A percentile compares a stretch with the other conserved stretches of the same genome.
phyloP scores from a whole-genome alignment of 768 basidiomycete genomes.

The Kwoniella dendrophila region DNA sequence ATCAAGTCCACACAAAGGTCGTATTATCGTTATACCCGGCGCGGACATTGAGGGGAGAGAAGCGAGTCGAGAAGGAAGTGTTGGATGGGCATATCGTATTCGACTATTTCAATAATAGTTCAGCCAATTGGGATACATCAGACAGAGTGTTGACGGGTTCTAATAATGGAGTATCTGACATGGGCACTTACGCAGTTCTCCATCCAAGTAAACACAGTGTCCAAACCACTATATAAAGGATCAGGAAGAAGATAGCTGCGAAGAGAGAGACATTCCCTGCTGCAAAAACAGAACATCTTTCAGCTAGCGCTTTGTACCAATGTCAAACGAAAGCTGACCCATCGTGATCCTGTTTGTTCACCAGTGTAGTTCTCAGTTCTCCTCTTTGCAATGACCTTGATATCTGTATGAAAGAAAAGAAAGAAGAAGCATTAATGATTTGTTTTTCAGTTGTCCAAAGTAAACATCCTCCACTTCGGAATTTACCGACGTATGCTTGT shows the following conservation, averaged over 20 bases:
- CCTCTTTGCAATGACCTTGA: background rate
- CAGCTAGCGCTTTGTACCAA: background rate
- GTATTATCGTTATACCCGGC: conserved; percentile 90
- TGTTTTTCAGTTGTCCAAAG: conserved; percentile 7
- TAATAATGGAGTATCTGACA: background rate
- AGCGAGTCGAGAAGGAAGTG: conserved; percentile 64
- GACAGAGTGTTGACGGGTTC: background rate
- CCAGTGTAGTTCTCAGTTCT: background rate
- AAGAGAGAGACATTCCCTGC: conserved; percentile 29
- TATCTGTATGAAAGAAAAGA: background rate
- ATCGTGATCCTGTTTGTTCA: background rate
- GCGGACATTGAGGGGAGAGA: conserved; percentile 59
- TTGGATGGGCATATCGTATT: conserved; percentile 70
- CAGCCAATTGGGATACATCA: background rate
- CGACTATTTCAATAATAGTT: conserved; percentile 61
- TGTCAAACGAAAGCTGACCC: conserved; percentile 3
- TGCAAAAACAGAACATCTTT: background rate
- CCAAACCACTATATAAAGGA: conserved; percentile 68
- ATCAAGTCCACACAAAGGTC: conserved; percentile 93
- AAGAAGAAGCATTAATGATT: background rate
- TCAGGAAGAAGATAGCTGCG: conserved; percentile 42
- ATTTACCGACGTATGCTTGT: conserved; percentile 12
- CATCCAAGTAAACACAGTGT: conserved; percentile 69
- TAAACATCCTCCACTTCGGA: conserved; percentile 22
- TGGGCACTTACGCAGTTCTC: conserved; percentile 66